These are phyloP conservation scores for Pseudocercospora eumusae DNA, from an alignment of 2,329 filamentous ascomycete genomes.

Conservation along the genomic window DNA sequence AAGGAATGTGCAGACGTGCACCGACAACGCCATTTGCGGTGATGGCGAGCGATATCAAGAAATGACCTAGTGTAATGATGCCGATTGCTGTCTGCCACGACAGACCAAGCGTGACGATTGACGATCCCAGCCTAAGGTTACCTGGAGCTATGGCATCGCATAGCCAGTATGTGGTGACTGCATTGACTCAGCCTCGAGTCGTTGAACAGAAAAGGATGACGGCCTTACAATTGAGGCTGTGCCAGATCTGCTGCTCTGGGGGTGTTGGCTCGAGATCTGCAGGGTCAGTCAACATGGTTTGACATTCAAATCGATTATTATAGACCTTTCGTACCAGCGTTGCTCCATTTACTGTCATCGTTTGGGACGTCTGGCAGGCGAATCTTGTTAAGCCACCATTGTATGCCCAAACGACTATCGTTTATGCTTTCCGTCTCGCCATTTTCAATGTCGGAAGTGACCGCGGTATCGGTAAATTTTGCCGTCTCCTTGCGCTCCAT, in stretches of 20 bases:
- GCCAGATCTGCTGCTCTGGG: slow-evolving; percentile 22
- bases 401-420: neutral
- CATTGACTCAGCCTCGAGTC: neutral
- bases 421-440: slow-evolving; percentile 4
- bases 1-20: slow-evolving; percentile 35
- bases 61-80: slow-evolving; percentile 28
- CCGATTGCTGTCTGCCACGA: slow-evolving; percentile 29
- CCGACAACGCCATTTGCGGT: slow-evolving; percentile 30
- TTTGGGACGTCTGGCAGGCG: neutral
- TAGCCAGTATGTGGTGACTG: slow-evolving; percentile 32
- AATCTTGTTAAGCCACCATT: slow-evolving; percentile 1
- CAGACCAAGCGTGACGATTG: slow-evolving; percentile 28
- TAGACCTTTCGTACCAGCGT: neutral
- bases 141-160: slow-evolving; percentile 29
- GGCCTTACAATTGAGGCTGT: slow-evolving; percentile 23
- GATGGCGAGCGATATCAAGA: slow-evolving; percentile 26
- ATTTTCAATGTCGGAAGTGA: neutral
- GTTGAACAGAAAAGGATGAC: neutral
- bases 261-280: slow-evolving; percentile 25
- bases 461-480: neutral
- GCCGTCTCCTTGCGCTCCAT: neutral
- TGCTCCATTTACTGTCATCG: slow-evolving; percentile 16
- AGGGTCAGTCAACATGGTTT: neutral
- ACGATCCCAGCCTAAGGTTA: slow-evolving; percentile 29
- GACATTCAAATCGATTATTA: neutral